phyloP scores from a whole-genome alignment of 257 asterid genomes.

The Nicotiana sylvestris region DNA sequence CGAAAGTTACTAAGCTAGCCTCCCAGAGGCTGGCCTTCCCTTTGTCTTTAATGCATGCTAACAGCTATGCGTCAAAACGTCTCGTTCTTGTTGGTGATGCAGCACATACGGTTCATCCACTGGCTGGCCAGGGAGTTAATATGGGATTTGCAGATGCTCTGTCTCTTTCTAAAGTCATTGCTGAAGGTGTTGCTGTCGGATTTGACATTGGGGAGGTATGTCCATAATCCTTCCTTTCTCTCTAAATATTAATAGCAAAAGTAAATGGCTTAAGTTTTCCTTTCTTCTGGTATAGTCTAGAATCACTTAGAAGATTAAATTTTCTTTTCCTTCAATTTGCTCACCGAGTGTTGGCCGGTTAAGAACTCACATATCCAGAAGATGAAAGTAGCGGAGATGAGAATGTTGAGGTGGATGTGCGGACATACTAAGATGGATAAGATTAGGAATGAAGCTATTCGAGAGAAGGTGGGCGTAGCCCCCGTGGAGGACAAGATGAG shows the following conservation, averaged over 20 bases:
- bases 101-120: conserved; percentile 96
- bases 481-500: too few relatives aligned
- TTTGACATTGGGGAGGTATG: conserved; percentile 95
- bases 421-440: too few relatives aligned
- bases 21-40: conserved; percentile 92
- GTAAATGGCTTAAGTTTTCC: background rate
- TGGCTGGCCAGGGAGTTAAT: conserved; percentile 99
- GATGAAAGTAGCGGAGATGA: too few relatives aligned
- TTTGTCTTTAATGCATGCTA: conserved; percentile 81
- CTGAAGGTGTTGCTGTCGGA: conserved; percentile 88
- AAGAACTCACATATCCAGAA: too few relatives aligned
- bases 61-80: conserved; percentile 52
- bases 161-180: conserved; percentile 64
- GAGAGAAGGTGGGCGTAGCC: too few relatives aligned
- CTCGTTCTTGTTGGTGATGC: conserved; percentile 88
- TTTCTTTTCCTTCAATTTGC: background rate
- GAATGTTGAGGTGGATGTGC: too few relatives aligned
- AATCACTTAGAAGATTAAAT: background rate
- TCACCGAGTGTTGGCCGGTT: too few relatives aligned
- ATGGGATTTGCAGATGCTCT: conserved; percentile 92
- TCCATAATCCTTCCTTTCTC: conserved; percentile 1
- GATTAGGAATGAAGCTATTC: too few relatives aligned
- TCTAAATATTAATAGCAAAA: background rate
- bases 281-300: background rate
- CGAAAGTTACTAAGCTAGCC: conserved; percentile 47